Conservation (phyloP, 495 filamentous ascomycete species). For the Delitschia confertaspora region DNA sequence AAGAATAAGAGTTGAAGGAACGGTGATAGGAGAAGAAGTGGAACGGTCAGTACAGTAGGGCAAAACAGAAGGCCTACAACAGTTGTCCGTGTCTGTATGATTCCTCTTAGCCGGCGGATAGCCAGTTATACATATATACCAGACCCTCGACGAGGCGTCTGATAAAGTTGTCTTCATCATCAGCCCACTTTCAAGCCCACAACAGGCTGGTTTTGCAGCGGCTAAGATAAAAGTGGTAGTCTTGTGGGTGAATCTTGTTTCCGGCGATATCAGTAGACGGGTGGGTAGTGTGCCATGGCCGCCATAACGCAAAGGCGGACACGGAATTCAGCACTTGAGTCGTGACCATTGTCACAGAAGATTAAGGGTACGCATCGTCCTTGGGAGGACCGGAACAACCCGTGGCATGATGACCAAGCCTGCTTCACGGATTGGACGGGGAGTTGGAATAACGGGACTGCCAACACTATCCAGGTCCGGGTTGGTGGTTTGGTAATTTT, state of each 20-base stretch:
- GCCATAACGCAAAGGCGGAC: constrained; percentile 8
- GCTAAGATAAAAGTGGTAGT: constrained; percentile 17
- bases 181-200: too few relatives aligned
- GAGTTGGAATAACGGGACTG: too few relatives aligned
- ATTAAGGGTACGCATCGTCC: constrained; percentile 10
- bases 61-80: neutral
- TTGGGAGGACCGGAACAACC: neutral
- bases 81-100: too few relatives aligned
- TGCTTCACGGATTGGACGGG: too few relatives aligned
- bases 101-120: too few relatives aligned
- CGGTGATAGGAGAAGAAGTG: neutral
- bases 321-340: constrained; percentile 8
- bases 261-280: constrained; percentile 1
- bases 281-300: constrained; percentile 13
- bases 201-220: neutral
- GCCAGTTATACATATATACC: neutral
- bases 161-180: neutral
- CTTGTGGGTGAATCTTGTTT: constrained; percentile 19
- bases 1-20: neutral
- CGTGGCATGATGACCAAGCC: too few relatives aligned
- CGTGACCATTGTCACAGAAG: constrained; percentile 1
- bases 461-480: too few relatives aligned
- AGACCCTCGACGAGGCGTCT: neutral
- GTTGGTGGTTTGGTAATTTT: too few relatives aligned
- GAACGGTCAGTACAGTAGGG: neutral